Conservation (phyloP, 202 grass and related monocot genomes). For the Panicum hallii region DNA sequence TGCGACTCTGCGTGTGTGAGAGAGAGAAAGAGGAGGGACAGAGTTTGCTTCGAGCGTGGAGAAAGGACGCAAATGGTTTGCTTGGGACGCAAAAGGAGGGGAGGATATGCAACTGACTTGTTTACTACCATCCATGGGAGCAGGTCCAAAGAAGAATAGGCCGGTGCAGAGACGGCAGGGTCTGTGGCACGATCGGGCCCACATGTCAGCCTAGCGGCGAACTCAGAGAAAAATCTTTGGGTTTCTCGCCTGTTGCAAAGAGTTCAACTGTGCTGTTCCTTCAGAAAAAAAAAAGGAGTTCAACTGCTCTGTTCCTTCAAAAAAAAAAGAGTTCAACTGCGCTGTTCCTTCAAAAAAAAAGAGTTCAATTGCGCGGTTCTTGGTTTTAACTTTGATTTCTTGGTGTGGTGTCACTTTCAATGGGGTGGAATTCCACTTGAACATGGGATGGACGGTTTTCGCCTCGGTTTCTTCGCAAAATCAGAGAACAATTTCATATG, state of each 20-base stretch:
- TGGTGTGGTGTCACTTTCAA: slow-evolving; percentile 15
- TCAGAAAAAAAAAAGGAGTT: not conserved
- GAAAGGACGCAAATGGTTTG: slow-evolving; percentile 42
- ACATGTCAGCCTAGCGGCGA: not conserved
- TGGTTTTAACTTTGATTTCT: not conserved
- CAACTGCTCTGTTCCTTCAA: not conserved
- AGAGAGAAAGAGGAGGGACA: slow-evolving; percentile 13
- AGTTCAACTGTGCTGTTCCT: not conserved
- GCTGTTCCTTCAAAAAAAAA: not conserved
- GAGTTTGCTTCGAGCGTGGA: slow-evolving; percentile 38
- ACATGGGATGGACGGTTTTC: not conserved
- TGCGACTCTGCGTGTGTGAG: not conserved
- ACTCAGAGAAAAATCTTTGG: not conserved
- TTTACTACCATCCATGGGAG: slow-evolving; percentile 25
- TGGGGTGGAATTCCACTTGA: slow-evolving; percentile 13
- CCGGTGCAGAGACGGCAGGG: not conserved
- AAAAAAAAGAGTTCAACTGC: not conserved
- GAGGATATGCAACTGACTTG: not conserved
- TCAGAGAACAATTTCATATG: not conserved
- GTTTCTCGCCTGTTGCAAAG: not conserved
- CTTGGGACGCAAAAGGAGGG: slow-evolving; percentile 13
- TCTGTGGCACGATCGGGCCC: not conserved
- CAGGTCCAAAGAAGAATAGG: not conserved
- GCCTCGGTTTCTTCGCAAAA: not conserved
- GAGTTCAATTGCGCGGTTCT: not conserved